Evolutionary conservation across 2,329 filamentous ascomycete species (phyloP).

Genomic region (Fusarium kyushuense): DNA sequence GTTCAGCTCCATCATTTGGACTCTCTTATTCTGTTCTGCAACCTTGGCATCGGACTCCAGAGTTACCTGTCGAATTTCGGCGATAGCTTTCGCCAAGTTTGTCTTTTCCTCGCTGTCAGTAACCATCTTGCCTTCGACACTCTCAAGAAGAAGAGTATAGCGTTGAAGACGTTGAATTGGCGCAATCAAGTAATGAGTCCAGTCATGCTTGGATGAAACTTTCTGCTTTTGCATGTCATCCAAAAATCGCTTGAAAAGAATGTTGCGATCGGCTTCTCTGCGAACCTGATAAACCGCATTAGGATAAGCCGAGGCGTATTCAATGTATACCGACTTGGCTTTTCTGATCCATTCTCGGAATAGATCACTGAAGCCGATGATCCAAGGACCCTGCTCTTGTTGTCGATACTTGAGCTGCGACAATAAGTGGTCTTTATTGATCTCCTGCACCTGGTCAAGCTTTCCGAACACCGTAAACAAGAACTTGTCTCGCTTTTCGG

Average conservation of each 20-base stretch:
- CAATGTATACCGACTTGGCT: constrained; percentile 87
- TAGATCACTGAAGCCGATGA: constrained; percentile 93
- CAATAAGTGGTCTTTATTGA: constrained; percentile 92
- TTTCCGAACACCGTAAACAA: constrained; percentile 89
- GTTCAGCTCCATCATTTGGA: constrained; percentile 86
- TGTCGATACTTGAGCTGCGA: constrained; percentile 97
- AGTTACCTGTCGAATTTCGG: constrained; percentile 91
- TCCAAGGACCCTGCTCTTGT: constrained; percentile 95
- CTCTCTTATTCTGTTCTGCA: constrained; percentile 90
- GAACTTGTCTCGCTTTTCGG: constrained; percentile 83
- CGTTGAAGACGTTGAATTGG: constrained; percentile 93
- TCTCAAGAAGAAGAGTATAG: constrained; percentile 85
- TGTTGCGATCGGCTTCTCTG: constrained; percentile 85
- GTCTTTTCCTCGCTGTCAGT: constrained; percentile 90
- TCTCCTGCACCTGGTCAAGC: constrained; percentile 86
- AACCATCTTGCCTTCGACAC: constrained; percentile 84
- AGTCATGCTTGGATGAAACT: constrained; percentile 84
- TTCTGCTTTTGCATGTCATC: constrained; percentile 83
- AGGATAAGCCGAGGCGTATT: constrained; percentile 90
- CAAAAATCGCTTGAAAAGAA: constrained; percentile 87
- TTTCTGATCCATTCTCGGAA: constrained; percentile 99
- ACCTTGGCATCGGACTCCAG: constrained; percentile 93
- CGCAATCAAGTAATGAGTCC: constrained; percentile 94
- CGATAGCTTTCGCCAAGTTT: constrained; percentile 85
- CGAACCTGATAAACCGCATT: constrained; percentile 85